phyloP scores from a whole-genome alignment of 2,329 filamentous ascomycete species.

The Cladosporium phlei region DNA sequence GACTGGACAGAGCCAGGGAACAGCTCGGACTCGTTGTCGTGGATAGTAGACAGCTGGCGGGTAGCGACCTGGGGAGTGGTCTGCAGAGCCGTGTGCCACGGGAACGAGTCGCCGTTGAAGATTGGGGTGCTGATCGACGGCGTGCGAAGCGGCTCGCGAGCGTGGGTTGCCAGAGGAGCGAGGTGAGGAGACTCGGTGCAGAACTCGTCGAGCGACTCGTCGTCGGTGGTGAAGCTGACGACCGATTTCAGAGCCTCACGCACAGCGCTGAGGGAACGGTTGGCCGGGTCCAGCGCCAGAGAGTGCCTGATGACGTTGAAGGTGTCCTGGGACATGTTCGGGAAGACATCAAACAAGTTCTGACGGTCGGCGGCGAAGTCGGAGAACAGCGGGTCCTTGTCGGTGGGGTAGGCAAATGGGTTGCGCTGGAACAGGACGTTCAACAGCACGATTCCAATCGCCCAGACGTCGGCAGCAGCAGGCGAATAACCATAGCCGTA shows the following conservation, averaged over 20 bases:
- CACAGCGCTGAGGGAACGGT: constrained; percentile 74
- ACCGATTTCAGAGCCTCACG: constrained; percentile 74
- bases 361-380: constrained; percentile 93
- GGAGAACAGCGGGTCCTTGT: constrained; percentile 85
- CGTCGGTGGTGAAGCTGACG: constrained; percentile 87
- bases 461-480: constrained; percentile 92
- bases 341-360: constrained; percentile 95
- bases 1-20: constrained; percentile 72
- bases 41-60: constrained; percentile 83
- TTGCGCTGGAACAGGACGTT: constrained; percentile 97
- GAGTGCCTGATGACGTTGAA: constrained; percentile 89
- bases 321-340: constrained; percentile 96
- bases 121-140: constrained; percentile 88
- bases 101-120: constrained; percentile 74
- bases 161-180: constrained; percentile 67
- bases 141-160: constrained; percentile 91
- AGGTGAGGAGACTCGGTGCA: constrained; percentile 71
- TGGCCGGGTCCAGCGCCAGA: constrained; percentile 84
- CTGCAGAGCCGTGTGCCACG: constrained; percentile 88
- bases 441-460: constrained; percentile 90
- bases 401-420: constrained; percentile 84
- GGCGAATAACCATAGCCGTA: constrained; percentile 74
- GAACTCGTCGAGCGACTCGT: constrained; percentile 90
- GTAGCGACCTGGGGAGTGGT: constrained; percentile 64
- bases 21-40: constrained; percentile 74